phyloP scores from a whole-genome alignment of 75 land plant species.

The Pinus tabuliformis region DNA sequence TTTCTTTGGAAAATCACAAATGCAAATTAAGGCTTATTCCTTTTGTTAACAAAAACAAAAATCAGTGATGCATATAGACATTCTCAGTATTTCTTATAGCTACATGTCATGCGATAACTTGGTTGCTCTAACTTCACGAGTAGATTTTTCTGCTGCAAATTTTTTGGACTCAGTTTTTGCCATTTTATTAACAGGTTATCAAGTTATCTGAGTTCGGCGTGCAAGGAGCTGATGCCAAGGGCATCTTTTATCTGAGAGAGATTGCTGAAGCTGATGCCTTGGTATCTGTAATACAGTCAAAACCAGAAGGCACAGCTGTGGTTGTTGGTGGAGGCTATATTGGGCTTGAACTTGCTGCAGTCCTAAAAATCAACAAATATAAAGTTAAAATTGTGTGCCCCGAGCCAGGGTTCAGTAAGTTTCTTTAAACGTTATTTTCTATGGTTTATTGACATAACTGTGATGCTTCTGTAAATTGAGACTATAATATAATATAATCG shows the following conservation, averaged over 20 bases:
- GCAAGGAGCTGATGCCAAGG: conserved; percentile 93
- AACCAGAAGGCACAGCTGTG: conserved; percentile 75
- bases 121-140: background rate
- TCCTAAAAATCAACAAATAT: conserved; percentile 60
- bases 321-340: conserved; percentile 98
- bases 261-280: conserved; percentile 92
- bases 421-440: background rate
- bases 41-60: background rate
- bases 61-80: background rate
- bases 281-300: conserved; percentile 62
- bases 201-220: conserved; percentile 82
- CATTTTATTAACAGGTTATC: conserved; percentile 55
- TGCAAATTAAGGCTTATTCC: background rate
- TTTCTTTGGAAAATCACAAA: background rate
- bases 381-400: conserved; percentile 97
- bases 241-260: conserved; percentile 88
- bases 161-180: conserved; percentile 2
- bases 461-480: too few species aligned
- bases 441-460: too few species aligned
- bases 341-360: conserved; percentile 95
- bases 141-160: background rate
- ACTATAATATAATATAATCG: too few species aligned
- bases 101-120: background rate
- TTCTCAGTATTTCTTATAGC: background rate
- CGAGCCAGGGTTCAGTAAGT: conserved; percentile 98